A percentile compares a stretch with the other conserved stretches of the same genome.
phyloP scores from a whole-genome alignment of 2,329 filamentous ascomycete genomes.

The Cyphellophora europaea region DNA sequence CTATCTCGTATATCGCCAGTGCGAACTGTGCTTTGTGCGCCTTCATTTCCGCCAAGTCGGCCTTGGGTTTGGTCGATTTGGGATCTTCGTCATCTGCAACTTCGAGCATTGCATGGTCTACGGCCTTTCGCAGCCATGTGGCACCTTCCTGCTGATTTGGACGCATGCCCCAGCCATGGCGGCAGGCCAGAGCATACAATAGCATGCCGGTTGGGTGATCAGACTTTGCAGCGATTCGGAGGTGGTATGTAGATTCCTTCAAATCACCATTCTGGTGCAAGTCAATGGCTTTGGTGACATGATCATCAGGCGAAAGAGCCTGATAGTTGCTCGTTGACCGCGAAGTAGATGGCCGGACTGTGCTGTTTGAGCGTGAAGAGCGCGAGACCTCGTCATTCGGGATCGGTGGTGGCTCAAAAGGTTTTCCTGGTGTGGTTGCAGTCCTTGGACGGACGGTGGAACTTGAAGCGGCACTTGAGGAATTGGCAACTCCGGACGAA shows the following conservation, averaged over 20 bases:
- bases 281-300: constrained; percentile 81
- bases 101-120: constrained; percentile 72
- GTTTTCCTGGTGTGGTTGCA: constrained; percentile 11
- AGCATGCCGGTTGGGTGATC: constrained; percentile 92
- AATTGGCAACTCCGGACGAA: not conserved
- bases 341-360: constrained; percentile 33
- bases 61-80: constrained; percentile 1
- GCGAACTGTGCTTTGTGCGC: constrained; percentile 88
- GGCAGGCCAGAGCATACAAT: constrained; percentile 84
- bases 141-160: constrained; percentile 84
- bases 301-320: constrained; percentile 57
- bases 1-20: constrained; percentile 89
- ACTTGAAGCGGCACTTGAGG: constrained; percentile 1
- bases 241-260: constrained; percentile 91
- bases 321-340: constrained; percentile 19
- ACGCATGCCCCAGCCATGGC: constrained; percentile 97
- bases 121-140: constrained; percentile 83
- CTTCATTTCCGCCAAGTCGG: constrained; percentile 59
- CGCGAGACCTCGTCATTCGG: constrained; percentile 39
- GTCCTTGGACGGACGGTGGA: constrained; percentile 1
- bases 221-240: constrained; percentile 77
- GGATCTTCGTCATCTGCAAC: constrained; percentile 70
- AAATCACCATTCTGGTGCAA: constrained; percentile 80
- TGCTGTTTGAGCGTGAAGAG: constrained; percentile 57
- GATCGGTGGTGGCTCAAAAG: constrained; percentile 7